phyloP scores from a whole-genome alignment of 495 filamentous ascomycete species.

The Neurospora sp. region DNA sequence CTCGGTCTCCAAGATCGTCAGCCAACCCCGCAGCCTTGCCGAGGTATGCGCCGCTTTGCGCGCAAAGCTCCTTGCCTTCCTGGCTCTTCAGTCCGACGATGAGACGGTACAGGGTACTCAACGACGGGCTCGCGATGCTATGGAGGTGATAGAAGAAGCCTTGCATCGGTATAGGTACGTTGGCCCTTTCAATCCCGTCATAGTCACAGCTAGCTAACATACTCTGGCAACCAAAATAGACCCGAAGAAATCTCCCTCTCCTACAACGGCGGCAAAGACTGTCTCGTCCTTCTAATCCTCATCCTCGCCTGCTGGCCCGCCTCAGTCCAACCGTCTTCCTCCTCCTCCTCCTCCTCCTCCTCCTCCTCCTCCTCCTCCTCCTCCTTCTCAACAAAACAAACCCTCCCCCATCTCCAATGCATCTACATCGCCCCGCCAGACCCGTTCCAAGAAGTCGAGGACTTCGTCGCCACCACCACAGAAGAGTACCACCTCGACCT shows the following conservation, averaged over 20 bases:
- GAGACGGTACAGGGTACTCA: conserved; percentile 57
- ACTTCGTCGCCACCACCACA: conserved; percentile 61
- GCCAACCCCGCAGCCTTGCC: conserved; percentile 9
- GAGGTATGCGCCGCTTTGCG: conserved; percentile 39
- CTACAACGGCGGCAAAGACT: conserved; percentile 98
- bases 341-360: background rate
- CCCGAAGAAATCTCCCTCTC: conserved; percentile 75
- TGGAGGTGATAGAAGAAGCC: conserved; percentile 63
- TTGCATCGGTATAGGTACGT: conserved; percentile 58
- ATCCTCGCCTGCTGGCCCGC: conserved; percentile 61
- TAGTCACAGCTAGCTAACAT: conserved; percentile 1
- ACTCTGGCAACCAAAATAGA: conserved; percentile 28
- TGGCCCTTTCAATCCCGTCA: background rate
- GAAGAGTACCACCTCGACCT: conserved; percentile 63
- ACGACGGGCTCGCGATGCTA: conserved; percentile 56
- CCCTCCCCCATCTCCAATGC: conserved; percentile 45
- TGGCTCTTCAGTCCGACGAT: conserved; percentile 45
- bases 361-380: background rate
- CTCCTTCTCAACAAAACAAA: background rate
- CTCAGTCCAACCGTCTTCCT: conserved; percentile 11
- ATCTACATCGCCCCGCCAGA: conserved; percentile 78
- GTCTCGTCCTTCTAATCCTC: conserved; percentile 82
- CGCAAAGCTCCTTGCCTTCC: conserved; percentile 55
- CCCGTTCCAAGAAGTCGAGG: conserved; percentile 76
- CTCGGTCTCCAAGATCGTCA: background rate